Evolutionary conservation across 192 early-diverging fungal genomes (phyloP).

Genomic region (Pilobolus umbonatus): DNA sequence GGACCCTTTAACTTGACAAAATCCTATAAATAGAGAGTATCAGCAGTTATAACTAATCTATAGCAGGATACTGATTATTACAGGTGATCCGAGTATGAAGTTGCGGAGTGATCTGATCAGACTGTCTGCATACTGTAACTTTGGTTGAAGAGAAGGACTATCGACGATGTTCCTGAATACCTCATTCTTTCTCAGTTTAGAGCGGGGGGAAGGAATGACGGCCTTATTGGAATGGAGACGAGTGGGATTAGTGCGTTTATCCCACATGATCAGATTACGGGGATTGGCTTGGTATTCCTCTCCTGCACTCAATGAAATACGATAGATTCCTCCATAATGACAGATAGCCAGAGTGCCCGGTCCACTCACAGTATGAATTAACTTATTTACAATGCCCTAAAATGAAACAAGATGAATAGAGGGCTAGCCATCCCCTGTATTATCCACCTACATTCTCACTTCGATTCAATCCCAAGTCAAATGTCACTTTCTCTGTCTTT

Average conservation of each 20-base stretch:
- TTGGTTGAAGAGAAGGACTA: constrained; percentile 38
- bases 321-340: constrained; percentile 60
- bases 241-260: constrained; percentile 44
- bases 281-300: constrained; percentile 74
- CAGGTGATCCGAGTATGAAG: constrained; percentile 35
- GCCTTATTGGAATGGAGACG: constrained; percentile 31
- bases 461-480: constrained; percentile 36
- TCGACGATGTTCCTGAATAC: constrained; percentile 38
- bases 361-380: constrained; percentile 60
- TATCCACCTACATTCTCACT: constrained; percentile 31
- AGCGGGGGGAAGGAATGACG: constrained; percentile 35
- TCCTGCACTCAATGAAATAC: constrained; percentile 57
- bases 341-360: constrained; percentile 65
- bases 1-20: constrained; percentile 55
- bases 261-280: constrained; percentile 52
- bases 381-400: constrained; percentile 51
- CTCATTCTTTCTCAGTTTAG: constrained; percentile 36
- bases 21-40: constrained; percentile 30
- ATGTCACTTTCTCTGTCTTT: constrained; percentile 46
- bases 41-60: neutral
- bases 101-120: constrained; percentile 23
- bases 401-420: neutral
- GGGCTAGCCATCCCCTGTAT: neutral
- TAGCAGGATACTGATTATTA: constrained; percentile 11
- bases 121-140: constrained; percentile 26